Conservation (phyloP, 2,329 filamentous ascomycete genomes). For the Tolypocladium cylindrosporum region DNA sequence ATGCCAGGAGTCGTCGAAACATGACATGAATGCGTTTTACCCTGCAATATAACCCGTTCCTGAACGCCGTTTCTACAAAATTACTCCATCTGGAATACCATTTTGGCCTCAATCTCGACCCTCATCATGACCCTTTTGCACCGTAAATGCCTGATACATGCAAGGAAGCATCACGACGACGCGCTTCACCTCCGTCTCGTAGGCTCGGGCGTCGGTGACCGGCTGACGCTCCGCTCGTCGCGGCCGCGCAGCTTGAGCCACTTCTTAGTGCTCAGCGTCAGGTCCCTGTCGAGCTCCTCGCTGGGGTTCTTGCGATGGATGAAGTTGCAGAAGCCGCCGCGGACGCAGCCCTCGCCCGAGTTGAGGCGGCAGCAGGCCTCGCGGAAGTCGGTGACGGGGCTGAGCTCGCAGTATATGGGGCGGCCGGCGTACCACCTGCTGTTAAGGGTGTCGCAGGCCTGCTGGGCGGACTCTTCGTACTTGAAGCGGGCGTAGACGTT, state of each 20-base stretch:
- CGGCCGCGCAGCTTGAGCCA: slow-evolving; percentile 80
- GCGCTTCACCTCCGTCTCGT: slow-evolving; percentile 47
- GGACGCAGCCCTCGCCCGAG: slow-evolving; percentile 86
- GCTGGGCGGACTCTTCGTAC: slow-evolving; percentile 93
- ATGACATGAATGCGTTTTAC: slow-evolving; percentile 6
- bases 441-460: slow-evolving; percentile 89
- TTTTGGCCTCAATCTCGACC: not conserved
- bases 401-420: slow-evolving; percentile 96
- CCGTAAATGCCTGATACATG: not conserved
- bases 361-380: slow-evolving; percentile 96
- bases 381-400: slow-evolving; percentile 93
- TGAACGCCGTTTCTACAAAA: slow-evolving; percentile 14
- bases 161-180: not conserved
- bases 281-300: slow-evolving; percentile 77
- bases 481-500: slow-evolving; percentile 99
- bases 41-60: slow-evolving; percentile 9
- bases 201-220: slow-evolving; percentile 82
- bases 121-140: not conserved
- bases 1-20: slow-evolving; percentile 7
- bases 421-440: slow-evolving; percentile 92
- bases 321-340: slow-evolving; percentile 98
- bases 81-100: not conserved
- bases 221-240: slow-evolving; percentile 70
- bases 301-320: slow-evolving; percentile 95
- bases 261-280: slow-evolving; percentile 88